Base-by-base conservation (phyloP, 805 yeast species). In the Yueomyces sinensis region DNA sequence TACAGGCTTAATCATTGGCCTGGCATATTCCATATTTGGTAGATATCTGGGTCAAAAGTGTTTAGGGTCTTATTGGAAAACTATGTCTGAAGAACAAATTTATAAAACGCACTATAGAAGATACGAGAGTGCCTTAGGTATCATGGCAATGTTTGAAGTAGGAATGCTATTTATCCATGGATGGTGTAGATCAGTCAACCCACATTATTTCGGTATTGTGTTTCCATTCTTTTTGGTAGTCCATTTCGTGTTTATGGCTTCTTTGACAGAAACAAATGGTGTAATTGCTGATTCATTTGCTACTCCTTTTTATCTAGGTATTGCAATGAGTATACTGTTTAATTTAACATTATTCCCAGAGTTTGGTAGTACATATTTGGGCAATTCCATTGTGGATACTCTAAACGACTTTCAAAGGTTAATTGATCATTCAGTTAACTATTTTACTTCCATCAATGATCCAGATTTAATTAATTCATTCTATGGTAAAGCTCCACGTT, bases 161-260 rank as follows among this genome's bases (percentile, higher is more conserved):
- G 15, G 65, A 17, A 66, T 67, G 72, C 49, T 69, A 20, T 60
- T 66, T 32, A 46, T 61, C 31, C 72, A 66, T 40, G 75, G 74
- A 0, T 65, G 67, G 65, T 56, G 66, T 59, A 57, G 74, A 45
- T 59, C 67, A 16, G 61, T 64, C 6, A 55, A 66, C 1, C 70
- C 65, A 32, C 59, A 65, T 37, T 59, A 68, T 42, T 68, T 67
- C 41, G 62, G 60, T 11, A 58, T 67, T 30, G 68, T 62, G 3
- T 66, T 68, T 38, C 67, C 71, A 4, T 35, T 66, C n/a, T 68
- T 70, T 37, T 40, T 69, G 31, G 70, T 66, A 13, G 68, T 63
- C 14, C 74, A 70, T 51, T 70, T 70, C 52, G 52, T 67, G 1
- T 68, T 66, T 36, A 43, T 66, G 37, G 62, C 58, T 11, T 46